phyloP scores from a whole-genome alignment of 2,329 filamentous ascomycete species.

The Fusarium foetens region DNA sequence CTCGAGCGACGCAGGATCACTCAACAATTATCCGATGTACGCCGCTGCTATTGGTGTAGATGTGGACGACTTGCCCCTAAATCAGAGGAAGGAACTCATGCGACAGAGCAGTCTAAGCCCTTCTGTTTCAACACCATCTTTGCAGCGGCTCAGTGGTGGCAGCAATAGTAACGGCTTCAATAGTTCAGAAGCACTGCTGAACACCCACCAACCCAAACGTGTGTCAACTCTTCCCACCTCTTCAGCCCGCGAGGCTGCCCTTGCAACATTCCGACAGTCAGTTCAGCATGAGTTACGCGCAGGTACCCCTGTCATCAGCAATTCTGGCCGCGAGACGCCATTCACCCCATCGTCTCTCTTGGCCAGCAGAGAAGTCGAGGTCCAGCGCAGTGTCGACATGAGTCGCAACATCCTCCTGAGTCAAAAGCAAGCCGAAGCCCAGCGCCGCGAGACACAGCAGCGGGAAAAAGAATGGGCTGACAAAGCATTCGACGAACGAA shows the following conservation, averaged over 20 bases:
- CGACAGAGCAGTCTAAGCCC: slow-evolving; percentile 60
- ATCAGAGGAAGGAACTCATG: slow-evolving; percentile 71
- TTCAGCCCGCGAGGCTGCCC: slow-evolving; percentile 64
- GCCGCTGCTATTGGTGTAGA: slow-evolving; percentile 52
- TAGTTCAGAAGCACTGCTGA: slow-evolving; percentile 52
- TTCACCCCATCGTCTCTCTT: slow-evolving; percentile 50
- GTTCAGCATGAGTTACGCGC: slow-evolving; percentile 70
- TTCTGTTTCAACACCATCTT: slow-evolving; percentile 40
- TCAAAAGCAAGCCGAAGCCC: slow-evolving; percentile 71
- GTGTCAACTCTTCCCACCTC: slow-evolving; percentile 55
- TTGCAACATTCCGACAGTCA: slow-evolving; percentile 74
- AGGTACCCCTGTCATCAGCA: slow-evolving; percentile 49
- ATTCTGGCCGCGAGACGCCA: slow-evolving; percentile 52
- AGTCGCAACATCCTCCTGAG: slow-evolving; percentile 67
- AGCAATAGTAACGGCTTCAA: slow-evolving; percentile 46
- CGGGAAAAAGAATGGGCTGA: slow-evolving; percentile 68
- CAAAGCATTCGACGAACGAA: slow-evolving; percentile 75
- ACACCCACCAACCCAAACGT: slow-evolving; percentile 66
- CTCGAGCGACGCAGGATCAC: slow-evolving; percentile 55
- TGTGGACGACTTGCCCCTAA: slow-evolving; percentile 77
- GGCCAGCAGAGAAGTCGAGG: slow-evolving; percentile 52
- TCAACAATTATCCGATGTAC: slow-evolving; percentile 52
- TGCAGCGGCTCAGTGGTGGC: slow-evolving; percentile 41
- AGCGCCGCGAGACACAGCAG: slow-evolving; percentile 67
- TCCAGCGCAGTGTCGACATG: slow-evolving; percentile 62